phyloP scores from a whole-genome alignment of 2,329 filamentous ascomycete species.

The Fusarium abutilonis region DNA sequence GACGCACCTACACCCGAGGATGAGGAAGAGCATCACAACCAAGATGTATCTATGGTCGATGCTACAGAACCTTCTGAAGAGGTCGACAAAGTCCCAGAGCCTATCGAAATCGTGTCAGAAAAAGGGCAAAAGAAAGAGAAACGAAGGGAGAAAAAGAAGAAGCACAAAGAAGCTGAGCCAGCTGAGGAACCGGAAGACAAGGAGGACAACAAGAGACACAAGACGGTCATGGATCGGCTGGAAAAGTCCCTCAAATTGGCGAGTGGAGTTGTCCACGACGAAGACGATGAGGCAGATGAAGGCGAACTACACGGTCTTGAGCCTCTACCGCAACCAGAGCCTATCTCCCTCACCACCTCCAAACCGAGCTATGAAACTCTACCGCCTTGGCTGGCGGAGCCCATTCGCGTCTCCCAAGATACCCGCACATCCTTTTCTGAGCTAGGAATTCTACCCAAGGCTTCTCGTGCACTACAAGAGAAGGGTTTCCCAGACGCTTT shows the following conservation, averaged over 20 bases:
- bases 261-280: slow-evolving; percentile 52
- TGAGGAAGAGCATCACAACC: slow-evolving; percentile 16
- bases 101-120: slow-evolving; percentile 1
- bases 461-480: slow-evolving; percentile 70
- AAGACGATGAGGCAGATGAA: slow-evolving; percentile 48
- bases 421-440: slow-evolving; percentile 68
- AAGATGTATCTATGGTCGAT: slow-evolving; percentile 42
- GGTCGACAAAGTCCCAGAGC: slow-evolving; percentile 3
- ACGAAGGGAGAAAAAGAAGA: slow-evolving; percentile 50
- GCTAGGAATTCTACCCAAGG: slow-evolving; percentile 69
- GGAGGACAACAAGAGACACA: slow-evolving; percentile 55
- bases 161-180: slow-evolving; percentile 37
- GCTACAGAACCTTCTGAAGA: slow-evolving; percentile 13
- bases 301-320: slow-evolving; percentile 74
- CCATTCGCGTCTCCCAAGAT: slow-evolving; percentile 72
- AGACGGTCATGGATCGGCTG: slow-evolving; percentile 64
- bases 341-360: slow-evolving; percentile 64
- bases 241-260: slow-evolving; percentile 64
- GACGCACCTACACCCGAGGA: slow-evolving; percentile 1
- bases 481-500: slow-evolving; percentile 61
- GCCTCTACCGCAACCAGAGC: slow-evolving; percentile 82
- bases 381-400: slow-evolving; percentile 81
- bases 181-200: slow-evolving; percentile 41
- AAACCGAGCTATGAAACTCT: slow-evolving; percentile 79
- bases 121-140: slow-evolving; percentile 32